Evolutionary conservation across 148 eudicot species (phyloP), one percentile per base, ranked within the genome.

Genomic region (Vaccinium vitisidaea): DNA sequence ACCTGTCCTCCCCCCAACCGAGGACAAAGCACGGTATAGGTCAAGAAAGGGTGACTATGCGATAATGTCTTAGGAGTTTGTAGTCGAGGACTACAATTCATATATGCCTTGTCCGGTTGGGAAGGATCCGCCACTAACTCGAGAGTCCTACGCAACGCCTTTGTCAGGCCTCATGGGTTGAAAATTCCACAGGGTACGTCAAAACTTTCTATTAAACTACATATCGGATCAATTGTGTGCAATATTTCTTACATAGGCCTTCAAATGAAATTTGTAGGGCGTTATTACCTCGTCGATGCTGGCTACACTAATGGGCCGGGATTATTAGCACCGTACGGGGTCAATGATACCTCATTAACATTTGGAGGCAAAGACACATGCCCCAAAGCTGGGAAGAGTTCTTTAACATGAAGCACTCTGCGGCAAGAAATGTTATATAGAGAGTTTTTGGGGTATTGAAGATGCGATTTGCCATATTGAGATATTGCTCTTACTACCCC

Each of bases 91-190:
- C 48, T 82, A 83, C 55, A 87, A 21, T 87, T 87, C 73, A 32
- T 82, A 39, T 87, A 85, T 58, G 87, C 85, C 21, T 77, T 82
- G 55, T 77, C 87, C 25, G 85, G 87, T 10, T 87, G 85, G 87
- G 87, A 87, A 49, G 87, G 89, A 13, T 87, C 85, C 30, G 67
- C 67, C 18, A 21, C 67, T 27, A 0, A 27, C 30, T 27, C 30
- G 30, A 27, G 30, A 27, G 30, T 27, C 30, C 30, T 27, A 27
- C 1, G 0, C 14, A 54, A 21, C 3, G n/a, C 67, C 0, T 18
- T 18, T 4, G n/a, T 59, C 18, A 59, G 23, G 18, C n/a, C 23
- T 5, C 23, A 21, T 19, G 23, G 67, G 67, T 18, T 59, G 23
- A 59, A 14, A 21, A 59, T 59, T 18, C 67, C 67, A 59, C 18